Evolutionary conservation across 306 rosid genomes (phyloP), one percentile per base, ranked within the genome.

Genomic region (Abrus precatorius): DNA sequence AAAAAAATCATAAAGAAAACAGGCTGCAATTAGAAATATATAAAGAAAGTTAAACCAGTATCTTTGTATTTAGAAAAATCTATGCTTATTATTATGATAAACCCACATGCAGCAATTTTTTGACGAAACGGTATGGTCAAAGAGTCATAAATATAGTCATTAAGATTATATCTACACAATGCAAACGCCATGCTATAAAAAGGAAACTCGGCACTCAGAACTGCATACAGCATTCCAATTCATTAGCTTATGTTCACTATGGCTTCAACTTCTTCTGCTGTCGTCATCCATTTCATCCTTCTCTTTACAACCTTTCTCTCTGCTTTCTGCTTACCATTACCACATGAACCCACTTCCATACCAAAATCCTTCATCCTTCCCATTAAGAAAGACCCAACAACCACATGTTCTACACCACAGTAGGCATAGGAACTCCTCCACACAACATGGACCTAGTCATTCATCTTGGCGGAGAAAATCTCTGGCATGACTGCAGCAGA

Each of bases 401-500:
- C 67, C 5, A 61, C 27, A 47, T 66, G 30, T 69, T 71, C 61
- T 65, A 45, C 30, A 11, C 81, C 30, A 13, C 62, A 28, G 1
- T 79, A 34, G 44, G 70, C 20, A 38, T 67, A 9, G 84, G 84
- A 38, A 74, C 81, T 47, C 73, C 87, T 7, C 20, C 9, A 43
- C 12, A 27, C 38, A 38, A 27, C 12, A 44, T 33, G 7, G n/a
- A 74, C 45, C 45, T 66, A 12, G 48, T 32, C 44, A 60, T 79
- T 44, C 48, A 84, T 50, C 77, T 84, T 59, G 72, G 63, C 1
- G 86, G 80, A 9, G 53, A 45, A 9, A 72, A 53, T 41, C 54
- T 73, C 6, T 72, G 66, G 63, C 64, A 63, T 3, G 72, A 68
- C 29, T 72, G 80, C 55, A 54, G 50, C 9, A 55, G 7, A 10